Evolutionary conservation across 768 basidiomycete genomes (phyloP), one percentile per base, ranked within the genome.

Genomic region (Lentinula sp.): DNA sequence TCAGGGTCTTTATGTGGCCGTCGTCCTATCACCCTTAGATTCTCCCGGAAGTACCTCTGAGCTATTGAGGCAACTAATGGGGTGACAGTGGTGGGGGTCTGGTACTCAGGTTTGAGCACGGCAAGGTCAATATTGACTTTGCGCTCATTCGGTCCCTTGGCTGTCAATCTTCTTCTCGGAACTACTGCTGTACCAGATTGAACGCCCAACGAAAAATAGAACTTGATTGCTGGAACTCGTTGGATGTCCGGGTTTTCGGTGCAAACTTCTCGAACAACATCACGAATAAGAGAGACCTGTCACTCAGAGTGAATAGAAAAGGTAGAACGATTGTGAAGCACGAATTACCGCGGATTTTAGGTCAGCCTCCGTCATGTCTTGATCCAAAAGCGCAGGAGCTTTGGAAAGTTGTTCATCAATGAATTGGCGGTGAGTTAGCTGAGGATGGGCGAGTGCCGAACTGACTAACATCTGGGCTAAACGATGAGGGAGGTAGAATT

Each of bases 31-130:
- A 89, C 80, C 6, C 71, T 61, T 4, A 91, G 69, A 1, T 72
- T 70, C 62, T 88, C 88, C 23, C 74, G 76, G 55, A 89, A 84
- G 0, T 81, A 75, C 0, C 79, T 78, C 7, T 67, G 35, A 0
- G 86, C 82, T 7, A 90, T 70, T 8, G 71, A 65, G 5, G 77
- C 78, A 48, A 91, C 84, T 18, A 76, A 74, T 0, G 84, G 83
- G 0, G 88, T 90, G 7, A 91, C 87, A 51, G 82, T 81, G 0
- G 88, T 89, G 4, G 74, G 71, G 16, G 70, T 79, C 64, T 84
- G 83, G 34, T 80, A 78, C 63, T 84, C 82, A 0, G 77, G 69
- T 23, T 76, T 81, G 16, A 90, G 74, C 2, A 88, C 82, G 1
- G 77, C 79, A 4, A 81, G 64, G 65, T 91, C 89, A 5, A 76